Base-by-base conservation (phyloP, 2,329 filamentous ascomycete genomes). In the Aureobasidium vineae region DNA sequence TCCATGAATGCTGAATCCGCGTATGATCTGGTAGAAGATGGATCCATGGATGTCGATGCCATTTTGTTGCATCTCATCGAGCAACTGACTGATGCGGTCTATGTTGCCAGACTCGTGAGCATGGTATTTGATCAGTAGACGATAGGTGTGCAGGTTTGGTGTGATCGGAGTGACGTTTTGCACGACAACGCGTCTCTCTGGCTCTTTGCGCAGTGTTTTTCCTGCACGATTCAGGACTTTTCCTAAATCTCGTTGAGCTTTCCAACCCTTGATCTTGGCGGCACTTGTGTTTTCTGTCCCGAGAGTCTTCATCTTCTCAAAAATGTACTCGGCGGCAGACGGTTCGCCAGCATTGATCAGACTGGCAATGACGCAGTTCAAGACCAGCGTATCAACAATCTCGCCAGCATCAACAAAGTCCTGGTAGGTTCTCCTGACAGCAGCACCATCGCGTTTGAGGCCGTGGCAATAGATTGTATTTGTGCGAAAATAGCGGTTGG, bases 401-500 rank as follows among this genome's bases (percentile, higher is more conserved):
- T 98, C 91, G 40, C 92, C 92, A 0, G 88, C 85, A 43, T 90
- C 81, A n/a, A 98, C 89, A 77, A 97, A 89, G 26, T 92, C 87
- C 69, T 85, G 85, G 76, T 97, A 99, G 0, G 91, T 88, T 38
- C 84, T 84, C 52, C 92, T 84, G 26, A 97, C 86, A 3, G 86
- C 90, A 68, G 88, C 84, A 2, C 89, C 87, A 74, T 97, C 89
- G 68, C 85, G 80, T 71, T 86, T 84, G 66, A 95, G 82, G 1
- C 94, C 95, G 71, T 91, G 88, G 75, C 90, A 96, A 76, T 92
- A 90, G 43, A 99, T 94, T 67, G 93, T 79, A 67, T 88, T 90
- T 68, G 93, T 88, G 69, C 92, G 87, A 70, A 95, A 92, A 74
- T 89, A 92, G 19, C 94, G 89, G 72, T 91, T 90, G 71, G 89